Percentiles rank a stretch among this genome's conserved stretches.
phyloP scores from a whole-genome alignment of 352 stramenopile genomes.

The Vaucheria bursata region DNA sequence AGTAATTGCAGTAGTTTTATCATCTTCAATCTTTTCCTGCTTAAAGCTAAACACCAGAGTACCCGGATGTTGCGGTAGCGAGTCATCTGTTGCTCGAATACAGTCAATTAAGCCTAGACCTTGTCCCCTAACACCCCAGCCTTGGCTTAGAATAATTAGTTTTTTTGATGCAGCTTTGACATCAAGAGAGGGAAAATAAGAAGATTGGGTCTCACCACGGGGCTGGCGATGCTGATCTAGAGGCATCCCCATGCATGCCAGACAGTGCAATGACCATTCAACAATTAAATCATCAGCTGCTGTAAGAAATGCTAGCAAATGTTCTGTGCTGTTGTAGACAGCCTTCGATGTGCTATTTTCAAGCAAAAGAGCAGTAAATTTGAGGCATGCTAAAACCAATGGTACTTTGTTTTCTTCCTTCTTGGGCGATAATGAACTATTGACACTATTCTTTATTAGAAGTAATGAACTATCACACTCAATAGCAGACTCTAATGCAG shows the following conservation, averaged over 20 bases:
- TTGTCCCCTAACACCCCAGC: slow-evolving; percentile 32
- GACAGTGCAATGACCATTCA: slow-evolving; percentile 30
- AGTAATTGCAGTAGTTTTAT: background rate
- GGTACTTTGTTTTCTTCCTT: background rate
- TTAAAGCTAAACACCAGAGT: background rate
- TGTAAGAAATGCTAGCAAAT: slow-evolving; percentile 27
- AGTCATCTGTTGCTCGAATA: slow-evolving; percentile 23
- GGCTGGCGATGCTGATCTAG: slow-evolving; percentile 22
- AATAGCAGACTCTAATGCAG: slow-evolving; percentile 17
- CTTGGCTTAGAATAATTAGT: slow-evolving; percentile 28
- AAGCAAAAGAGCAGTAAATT: slow-evolving; percentile 27
- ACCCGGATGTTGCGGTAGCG: slow-evolving; percentile 5
- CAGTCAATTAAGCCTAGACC: slow-evolving; percentile 40
- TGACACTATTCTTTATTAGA: slow-evolving; percentile 18
- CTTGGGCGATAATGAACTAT: background rate
- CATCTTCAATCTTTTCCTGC: background rate
- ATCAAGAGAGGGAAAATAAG: slow-evolving; percentile 31
- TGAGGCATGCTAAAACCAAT: slow-evolving; percentile 25
- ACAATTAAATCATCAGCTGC: slow-evolving; percentile 25
- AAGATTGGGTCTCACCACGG: slow-evolving; percentile 12
- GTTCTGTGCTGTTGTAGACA: slow-evolving; percentile 33
- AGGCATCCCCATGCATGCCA: slow-evolving; percentile 32
- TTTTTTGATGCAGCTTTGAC: slow-evolving; percentile 19
- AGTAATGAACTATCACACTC: slow-evolving; percentile 26
- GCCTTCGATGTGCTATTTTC: slow-evolving; percentile 40